Base-by-base conservation (phyloP, 768 basidiomycete species). In the Scleroderma bovista region DNA sequence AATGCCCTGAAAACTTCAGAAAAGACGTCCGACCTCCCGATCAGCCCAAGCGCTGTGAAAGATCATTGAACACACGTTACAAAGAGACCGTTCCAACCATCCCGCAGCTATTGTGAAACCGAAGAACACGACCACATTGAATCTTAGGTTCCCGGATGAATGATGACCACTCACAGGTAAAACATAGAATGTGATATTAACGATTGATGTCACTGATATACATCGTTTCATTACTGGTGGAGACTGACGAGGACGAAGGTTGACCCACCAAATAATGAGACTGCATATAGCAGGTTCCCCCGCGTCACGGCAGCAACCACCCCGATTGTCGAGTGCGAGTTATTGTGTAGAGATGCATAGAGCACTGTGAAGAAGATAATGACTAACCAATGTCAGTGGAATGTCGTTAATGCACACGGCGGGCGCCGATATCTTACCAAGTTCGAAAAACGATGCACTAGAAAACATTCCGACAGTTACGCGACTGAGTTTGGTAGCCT, bases 211-310 rank as follows among this genome's bases (percentile, higher is more conserved):
- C 7, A 13, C 53, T 54, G 19, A 6, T 7, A 47, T 24, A 46
- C 15, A 31, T 10, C 40, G 17, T 9, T 32, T 40, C 26, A 29
- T 20, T 19, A 23, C 15, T 13, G 13, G 7, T 22, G 31, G 4
- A 16, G 9, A n/a, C n/a, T 26, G 13, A 26, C n/a, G 12, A n/a
- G 15, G 3, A 44, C 10, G 3, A n/a, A 23, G 10, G 26, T 16
- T n/a, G 24, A 47, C 45, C 6, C 26, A 54, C 53, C 32, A 17
- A 54, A 34, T 20, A 54, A 37, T 10, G 53, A 46, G 5, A 51
- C 6, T 10, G 53, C 38, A 38, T 54, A 51, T 29, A 54, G 3
- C 13, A 54, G 19, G 36, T 47, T 54, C 24, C 53, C 53, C 17
- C 39, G 46, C 17, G 24, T 36, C 20, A 54, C 29, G 22, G 40